Percentiles rank a stretch among this genome's conserved stretches.
Evolutionary conservation across 1,284 basidiomycete species (phyloP).

Genomic region (Peniophora sp.): DNA sequence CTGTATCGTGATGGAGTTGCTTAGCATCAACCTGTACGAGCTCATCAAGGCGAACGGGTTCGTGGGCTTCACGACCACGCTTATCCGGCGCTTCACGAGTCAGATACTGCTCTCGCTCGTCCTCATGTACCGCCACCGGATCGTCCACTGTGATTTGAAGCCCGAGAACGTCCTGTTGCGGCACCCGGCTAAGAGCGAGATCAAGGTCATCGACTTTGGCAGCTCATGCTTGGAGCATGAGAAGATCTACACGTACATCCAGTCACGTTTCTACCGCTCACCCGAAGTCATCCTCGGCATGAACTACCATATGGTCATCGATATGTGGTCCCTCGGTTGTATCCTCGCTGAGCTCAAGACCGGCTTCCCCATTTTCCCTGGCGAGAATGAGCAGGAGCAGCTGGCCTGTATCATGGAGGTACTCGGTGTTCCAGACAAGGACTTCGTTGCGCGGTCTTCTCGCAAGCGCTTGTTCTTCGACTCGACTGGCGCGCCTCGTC

Average conservation of each 20-base stretch:
- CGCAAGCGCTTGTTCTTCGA: constrained; percentile 97
- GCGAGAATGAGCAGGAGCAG: constrained; percentile 99
- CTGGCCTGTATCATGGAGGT: constrained; percentile 99
- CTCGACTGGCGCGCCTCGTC: constrained; percentile 84
- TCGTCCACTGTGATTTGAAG: constrained; percentile 99
- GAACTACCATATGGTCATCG: constrained; percentile 94
- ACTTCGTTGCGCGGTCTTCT: constrained; percentile 90
- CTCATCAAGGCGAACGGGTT: constrained; percentile 99
- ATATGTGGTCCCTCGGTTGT: constrained; percentile 98
- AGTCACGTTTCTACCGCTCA: constrained; percentile 95
- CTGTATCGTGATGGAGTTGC: constrained; percentile 96
- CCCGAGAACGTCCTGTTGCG: constrained; percentile 96
- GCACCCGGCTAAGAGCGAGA: constrained; percentile 92
- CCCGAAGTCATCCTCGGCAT: constrained; percentile 90
- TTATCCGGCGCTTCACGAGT: constrained; percentile 93
- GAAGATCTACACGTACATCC: constrained; percentile 98
- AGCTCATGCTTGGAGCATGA: constrained; percentile 98
- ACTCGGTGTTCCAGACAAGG: constrained; percentile 90
- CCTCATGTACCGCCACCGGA: constrained; percentile 92
- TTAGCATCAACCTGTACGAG: constrained; percentile 99
- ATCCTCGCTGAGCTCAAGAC: constrained; percentile 97
- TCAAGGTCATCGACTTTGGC: constrained; percentile 99
- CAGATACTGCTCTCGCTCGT: constrained; percentile 92
- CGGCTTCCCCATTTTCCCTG: constrained; percentile 98
- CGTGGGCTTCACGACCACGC: constrained; percentile 88